Percentiles rank a stretch among this genome's conserved stretches.
Conservation (phyloP, 345 rosid species). For the Aurinia saxatilis region DNA sequence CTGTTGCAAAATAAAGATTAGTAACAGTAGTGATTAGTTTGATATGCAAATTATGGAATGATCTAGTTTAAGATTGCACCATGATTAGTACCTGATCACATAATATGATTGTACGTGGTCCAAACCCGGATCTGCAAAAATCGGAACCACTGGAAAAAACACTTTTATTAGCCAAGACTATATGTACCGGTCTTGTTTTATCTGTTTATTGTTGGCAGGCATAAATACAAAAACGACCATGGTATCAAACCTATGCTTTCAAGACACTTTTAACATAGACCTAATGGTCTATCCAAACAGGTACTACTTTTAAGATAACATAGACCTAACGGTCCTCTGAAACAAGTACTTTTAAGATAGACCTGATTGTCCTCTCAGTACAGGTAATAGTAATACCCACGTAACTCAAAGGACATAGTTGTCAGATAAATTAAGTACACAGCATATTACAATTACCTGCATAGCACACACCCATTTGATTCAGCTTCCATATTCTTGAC, state of each 20-base stretch:
- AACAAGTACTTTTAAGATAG: background rate
- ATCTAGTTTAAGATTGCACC: background rate
- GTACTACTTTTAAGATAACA: background rate
- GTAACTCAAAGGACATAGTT: background rate
- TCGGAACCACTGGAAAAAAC: conserved; percentile 56
- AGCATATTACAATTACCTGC: conserved; percentile 49
- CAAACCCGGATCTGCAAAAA: conserved; percentile 87
- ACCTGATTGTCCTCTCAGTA: conserved; percentile 2
- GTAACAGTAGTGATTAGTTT: conserved; percentile 6
- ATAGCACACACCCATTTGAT: conserved; percentile 79
- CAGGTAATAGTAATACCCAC: background rate
- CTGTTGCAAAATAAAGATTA: conserved; percentile 31
- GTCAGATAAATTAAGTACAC: background rate
- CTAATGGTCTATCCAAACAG: background rate
- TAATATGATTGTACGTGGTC: conserved; percentile 85
- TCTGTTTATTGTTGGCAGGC: background rate
- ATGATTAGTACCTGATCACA: conserved; percentile 80
- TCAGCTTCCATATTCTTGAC: conserved; percentile 70
- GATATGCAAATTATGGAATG: background rate
- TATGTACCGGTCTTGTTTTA: background rate
- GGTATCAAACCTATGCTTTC: background rate
- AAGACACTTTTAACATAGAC: background rate
- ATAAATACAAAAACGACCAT: background rate
- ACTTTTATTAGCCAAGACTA: background rate
- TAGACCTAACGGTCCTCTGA: background rate